These are phyloP conservation scores for Celoporthe dispersa DNA, from an alignment of 2,329 filamentous ascomycete species.

Conservation along the genomic window DNA sequence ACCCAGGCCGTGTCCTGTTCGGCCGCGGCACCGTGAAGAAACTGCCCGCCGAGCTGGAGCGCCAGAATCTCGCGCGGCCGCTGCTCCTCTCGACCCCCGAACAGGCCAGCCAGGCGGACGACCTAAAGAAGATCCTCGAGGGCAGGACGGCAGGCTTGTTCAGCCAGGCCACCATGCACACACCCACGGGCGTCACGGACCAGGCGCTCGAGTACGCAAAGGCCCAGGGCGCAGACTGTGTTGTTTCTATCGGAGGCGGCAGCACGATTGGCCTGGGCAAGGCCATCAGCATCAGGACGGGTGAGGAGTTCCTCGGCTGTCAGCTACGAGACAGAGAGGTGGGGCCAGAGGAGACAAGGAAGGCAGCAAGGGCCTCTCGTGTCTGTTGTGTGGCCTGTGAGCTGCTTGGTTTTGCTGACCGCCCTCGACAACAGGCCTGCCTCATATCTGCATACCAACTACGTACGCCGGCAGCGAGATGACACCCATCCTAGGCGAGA, in stretches of 20 bases:
- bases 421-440: slow-evolving; percentile 42
- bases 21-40: slow-evolving; percentile 56
- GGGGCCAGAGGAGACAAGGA: too few species aligned
- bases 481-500: slow-evolving; percentile 68
- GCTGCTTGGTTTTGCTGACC: background rate
- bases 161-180: slow-evolving; percentile 62
- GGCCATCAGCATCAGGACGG: slow-evolving; percentile 58
- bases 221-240: slow-evolving; percentile 52
- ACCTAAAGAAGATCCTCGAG: slow-evolving; percentile 47
- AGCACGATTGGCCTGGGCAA: slow-evolving; percentile 67
- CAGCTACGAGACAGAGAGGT: background rate
- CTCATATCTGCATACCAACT: slow-evolving; percentile 62
- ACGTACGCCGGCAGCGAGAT: slow-evolving; percentile 67
- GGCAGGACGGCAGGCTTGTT: slow-evolving; percentile 30
- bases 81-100: slow-evolving; percentile 58
- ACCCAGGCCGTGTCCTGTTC: slow-evolving; percentile 57
- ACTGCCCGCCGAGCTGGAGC: slow-evolving; percentile 44
- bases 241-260: slow-evolving; percentile 65
- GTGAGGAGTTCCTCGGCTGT: background rate
- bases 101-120: slow-evolving; percentile 50
- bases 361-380: background rate
- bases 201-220: slow-evolving; percentile 55
- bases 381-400: background rate
- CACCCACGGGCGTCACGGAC: slow-evolving; percentile 60
- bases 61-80: slow-evolving; percentile 50